A percentile compares a stretch with the other conserved stretches of the same genome.
phyloP scores from a whole-genome alignment of 345 rosid genomes.

The Sonneratia alba region DNA sequence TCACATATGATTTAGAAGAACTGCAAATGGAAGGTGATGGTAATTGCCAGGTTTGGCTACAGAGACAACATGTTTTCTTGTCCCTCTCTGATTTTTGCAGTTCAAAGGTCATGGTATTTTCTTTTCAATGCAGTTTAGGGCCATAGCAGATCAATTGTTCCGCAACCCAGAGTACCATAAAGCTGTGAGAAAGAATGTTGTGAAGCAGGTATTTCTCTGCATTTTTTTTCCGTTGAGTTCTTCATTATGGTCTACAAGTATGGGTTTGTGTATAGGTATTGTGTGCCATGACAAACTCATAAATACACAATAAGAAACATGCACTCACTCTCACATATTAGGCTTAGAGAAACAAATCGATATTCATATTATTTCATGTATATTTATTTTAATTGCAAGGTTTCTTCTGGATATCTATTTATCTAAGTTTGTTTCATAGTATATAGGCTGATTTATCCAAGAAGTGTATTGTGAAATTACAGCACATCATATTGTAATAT shows the following conservation, averaged over 20 bases:
- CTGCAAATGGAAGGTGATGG: slow-evolving; percentile 92
- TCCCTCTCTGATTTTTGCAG: background rate
- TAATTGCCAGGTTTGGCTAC: slow-evolving; percentile 68
- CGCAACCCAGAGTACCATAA: slow-evolving; percentile 74
- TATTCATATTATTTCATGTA: background rate
- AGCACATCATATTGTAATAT: background rate
- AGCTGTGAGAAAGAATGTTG: slow-evolving; percentile 63
- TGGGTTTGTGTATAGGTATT: background rate
- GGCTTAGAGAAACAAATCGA: background rate
- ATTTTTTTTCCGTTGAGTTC: background rate
- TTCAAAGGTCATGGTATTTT: background rate
- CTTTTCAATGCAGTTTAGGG: slow-evolving; percentile 57
- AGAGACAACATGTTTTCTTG: background rate
- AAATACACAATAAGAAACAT: background rate
- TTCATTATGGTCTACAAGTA: background rate
- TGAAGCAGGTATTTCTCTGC: slow-evolving; percentile 59
- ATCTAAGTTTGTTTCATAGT: background rate
- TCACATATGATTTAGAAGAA: slow-evolving; percentile 75
- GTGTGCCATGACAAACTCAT: background rate
- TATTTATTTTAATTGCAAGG: background rate
- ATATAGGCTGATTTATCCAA: background rate
- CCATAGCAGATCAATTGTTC: slow-evolving; percentile 87
- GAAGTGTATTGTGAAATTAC: background rate
- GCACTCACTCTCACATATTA: background rate
- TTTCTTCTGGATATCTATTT: background rate